Evolutionary conservation across 108 stramenopile species (phyloP).

Genomic region (Skeletonema grethae): DNA sequence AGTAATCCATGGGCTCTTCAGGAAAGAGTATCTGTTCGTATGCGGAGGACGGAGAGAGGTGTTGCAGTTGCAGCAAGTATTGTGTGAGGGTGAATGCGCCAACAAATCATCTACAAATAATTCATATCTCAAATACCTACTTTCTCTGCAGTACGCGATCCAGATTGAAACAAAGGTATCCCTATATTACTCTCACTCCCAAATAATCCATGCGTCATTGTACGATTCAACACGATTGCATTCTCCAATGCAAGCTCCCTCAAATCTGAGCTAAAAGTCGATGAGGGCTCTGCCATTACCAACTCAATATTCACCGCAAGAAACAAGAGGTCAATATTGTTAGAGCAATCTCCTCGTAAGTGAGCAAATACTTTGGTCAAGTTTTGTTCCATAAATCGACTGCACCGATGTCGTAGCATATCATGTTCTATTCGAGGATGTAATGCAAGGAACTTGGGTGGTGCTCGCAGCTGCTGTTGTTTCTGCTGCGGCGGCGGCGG

Average conservation of each 20-base stretch:
- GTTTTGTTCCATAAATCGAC: constrained; percentile 59
- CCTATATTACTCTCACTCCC: background rate
- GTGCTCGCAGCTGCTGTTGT: background rate
- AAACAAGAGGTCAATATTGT: constrained; percentile 27
- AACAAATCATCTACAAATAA: constrained; percentile 1
- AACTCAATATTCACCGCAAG: constrained; percentile 26
- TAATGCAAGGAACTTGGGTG: constrained; percentile 32
- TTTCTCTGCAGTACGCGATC: constrained; percentile 40
- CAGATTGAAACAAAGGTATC: constrained; percentile 68
- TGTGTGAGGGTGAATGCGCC: background rate
- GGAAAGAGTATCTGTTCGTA: constrained; percentile 1
- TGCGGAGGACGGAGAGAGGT: background rate
- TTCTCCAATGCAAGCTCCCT: constrained; percentile 49
- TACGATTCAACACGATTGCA: constrained; percentile 33
- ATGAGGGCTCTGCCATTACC: constrained; percentile 5
- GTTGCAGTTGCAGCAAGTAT: too few relatives aligned
- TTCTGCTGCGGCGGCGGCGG: too few relatives aligned
- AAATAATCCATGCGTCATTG: constrained; percentile 16
- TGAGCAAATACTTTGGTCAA: constrained; percentile 62
- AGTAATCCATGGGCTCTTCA: background rate
- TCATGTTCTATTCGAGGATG: constrained; percentile 80
- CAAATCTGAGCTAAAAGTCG: constrained; percentile 23
- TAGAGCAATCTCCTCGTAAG: constrained; percentile 17
- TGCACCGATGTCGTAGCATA: constrained; percentile 69
- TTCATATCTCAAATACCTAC: constrained; percentile 9